Evolutionary conservation across 352 stramenopile species (phyloP), one percentile per base, ranked within the genome.

Genomic region (Pythium sukuiense): DNA sequence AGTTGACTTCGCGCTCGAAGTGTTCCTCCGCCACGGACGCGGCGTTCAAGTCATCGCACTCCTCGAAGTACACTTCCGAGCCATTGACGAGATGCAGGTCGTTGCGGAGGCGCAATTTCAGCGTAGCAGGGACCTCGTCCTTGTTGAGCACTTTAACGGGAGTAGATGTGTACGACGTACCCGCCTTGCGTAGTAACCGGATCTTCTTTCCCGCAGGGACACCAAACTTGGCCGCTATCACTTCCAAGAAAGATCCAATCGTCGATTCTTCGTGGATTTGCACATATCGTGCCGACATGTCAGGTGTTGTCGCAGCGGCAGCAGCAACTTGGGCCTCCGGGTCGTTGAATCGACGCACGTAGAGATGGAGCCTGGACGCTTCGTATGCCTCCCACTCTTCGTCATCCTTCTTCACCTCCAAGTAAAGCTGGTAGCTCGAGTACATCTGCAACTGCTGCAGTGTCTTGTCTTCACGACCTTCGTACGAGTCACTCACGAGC

Each of bases 1-100:
- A 82, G 58, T 95, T 92, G 13, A 85, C 80, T 57, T 92, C 82
- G 13, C 81, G 80, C 55, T 92, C 86, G 57, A 93, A 95, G 54
- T 82, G 79, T 20, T 72, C 70, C 55, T 87, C 79, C 12, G 86
- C 86, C 5, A 73, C 71, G 3, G 84, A 93, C 33, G 73, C 63
- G 16, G 71, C 64, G 13, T 58, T 46, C 7, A 92, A 65, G 45
- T 49, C 46, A 69, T 90, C 66, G 52, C 74, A 81, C 32, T 87
- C 81, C 67, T 95, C 86, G 27, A 90, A 88, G 67, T 81, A 92
- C 48, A 95, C 56, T 45, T 93, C 84, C 4, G 67, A 87, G 26
- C 82, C 84, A 70, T 90, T 90, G 14, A 78, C 69, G 50, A 94
- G 60, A 27, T 89, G 74, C 32, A 92, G 59, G 65, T 92, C 83